phyloP scores from a whole-genome alignment of 306 rosid genomes.

The Oxytropis ochrocephala region DNA sequence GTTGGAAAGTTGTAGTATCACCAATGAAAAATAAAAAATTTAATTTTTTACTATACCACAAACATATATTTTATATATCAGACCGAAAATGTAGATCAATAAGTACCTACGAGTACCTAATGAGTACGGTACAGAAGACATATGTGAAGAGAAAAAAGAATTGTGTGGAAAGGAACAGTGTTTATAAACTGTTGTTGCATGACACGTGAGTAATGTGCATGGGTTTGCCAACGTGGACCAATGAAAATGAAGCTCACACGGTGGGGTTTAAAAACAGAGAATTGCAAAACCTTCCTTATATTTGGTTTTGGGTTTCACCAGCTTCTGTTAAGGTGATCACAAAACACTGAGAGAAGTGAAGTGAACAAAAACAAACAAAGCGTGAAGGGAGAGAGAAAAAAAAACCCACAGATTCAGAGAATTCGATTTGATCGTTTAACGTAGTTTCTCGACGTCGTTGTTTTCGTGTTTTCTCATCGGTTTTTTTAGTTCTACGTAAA shows the following conservation, averaged over 20 bases:
- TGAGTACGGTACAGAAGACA: too few relatives aligned
- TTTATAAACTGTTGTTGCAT: fast-evolving
- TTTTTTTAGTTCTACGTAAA: not conserved
- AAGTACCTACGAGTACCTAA: too few relatives aligned
- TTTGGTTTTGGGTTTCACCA: not conserved
- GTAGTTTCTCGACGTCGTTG: not conserved
- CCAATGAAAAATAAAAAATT: too few relatives aligned
- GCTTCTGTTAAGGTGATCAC: not conserved
- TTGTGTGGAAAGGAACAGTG: not conserved
- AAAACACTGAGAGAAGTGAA: not conserved
- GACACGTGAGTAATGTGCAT: conserved; percentile 1
- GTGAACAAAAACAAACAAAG: not conserved
- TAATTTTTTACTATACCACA: too few relatives aligned
- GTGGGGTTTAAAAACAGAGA: not conserved
- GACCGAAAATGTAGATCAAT: too few relatives aligned
- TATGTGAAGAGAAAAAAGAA: not conserved
- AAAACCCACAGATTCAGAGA: not conserved
- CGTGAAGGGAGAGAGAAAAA: not conserved
- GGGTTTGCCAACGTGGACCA: not conserved
- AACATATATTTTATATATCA: too few relatives aligned
- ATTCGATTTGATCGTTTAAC: not conserved
- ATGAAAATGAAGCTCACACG: not conserved
- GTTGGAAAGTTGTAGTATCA: too few relatives aligned
- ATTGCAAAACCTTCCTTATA: not conserved
- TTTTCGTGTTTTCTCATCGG: not conserved